Evolutionary conservation across 768 basidiomycete species (phyloP).

Genomic region (Tulasnella sp.): DNA sequence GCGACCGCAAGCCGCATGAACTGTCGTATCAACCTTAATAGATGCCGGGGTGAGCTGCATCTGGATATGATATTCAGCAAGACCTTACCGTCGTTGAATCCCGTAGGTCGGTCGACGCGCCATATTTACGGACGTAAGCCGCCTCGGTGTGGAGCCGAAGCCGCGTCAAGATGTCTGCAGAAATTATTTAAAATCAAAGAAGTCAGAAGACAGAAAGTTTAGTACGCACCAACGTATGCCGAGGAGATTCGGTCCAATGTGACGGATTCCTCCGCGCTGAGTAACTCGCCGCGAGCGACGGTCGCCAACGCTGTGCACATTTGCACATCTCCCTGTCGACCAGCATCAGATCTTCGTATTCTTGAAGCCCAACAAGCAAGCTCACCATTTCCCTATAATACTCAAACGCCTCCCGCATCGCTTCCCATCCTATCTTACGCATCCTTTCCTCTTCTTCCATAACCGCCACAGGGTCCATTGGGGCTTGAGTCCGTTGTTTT

Average conservation of each 20-base stretch:
- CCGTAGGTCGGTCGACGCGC: slow-evolving; percentile 48
- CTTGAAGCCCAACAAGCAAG: not conserved
- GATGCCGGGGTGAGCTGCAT: not conserved
- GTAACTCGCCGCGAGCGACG: slow-evolving; percentile 57
- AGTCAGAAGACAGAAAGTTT: not conserved
- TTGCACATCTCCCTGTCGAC: slow-evolving; percentile 68
- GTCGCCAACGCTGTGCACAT: slow-evolving; percentile 70
- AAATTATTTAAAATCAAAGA: not conserved
- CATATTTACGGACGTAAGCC: slow-evolving; percentile 70
- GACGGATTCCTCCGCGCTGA: slow-evolving; percentile 38
- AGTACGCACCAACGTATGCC: slow-evolving; percentile 62
- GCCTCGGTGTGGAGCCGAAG: slow-evolving; percentile 60
- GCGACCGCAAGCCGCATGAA: slow-evolving; percentile 64
- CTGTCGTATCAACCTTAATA: slow-evolving; percentile 61
- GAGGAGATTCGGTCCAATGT: slow-evolving; percentile 54
- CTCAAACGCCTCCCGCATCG: slow-evolving; percentile 54
- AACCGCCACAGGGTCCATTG: slow-evolving; percentile 7
- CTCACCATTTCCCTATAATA: slow-evolving; percentile 58
- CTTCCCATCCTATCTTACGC: slow-evolving; percentile 54
- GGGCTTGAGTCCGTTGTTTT: not conserved
- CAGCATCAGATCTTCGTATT: not conserved
- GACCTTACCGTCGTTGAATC: slow-evolving; percentile 49
- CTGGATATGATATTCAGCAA: not conserved
- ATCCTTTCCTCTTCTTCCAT: slow-evolving; percentile 48
- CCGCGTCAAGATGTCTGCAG: slow-evolving; percentile 58